Base-by-base conservation (phyloP, 2,329 filamentous ascomycete species). In the Gnomoniopsis sp. region DNA sequence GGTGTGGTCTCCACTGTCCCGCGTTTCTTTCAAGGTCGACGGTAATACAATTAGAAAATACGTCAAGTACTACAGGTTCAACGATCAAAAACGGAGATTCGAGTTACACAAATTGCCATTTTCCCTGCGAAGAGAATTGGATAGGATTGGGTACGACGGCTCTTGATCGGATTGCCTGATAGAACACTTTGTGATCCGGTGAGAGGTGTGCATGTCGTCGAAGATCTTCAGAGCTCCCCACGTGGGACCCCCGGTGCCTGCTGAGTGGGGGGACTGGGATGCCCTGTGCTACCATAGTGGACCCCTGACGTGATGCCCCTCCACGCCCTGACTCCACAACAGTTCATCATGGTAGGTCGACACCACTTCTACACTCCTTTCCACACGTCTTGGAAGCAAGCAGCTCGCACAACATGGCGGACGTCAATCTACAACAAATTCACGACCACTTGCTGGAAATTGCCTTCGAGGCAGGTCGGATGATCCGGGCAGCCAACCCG, bases 401-500 rank as follows among this genome's bases (percentile, higher is more conserved):
- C 17, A 44, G 63, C 62, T 61, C 12, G 26, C 15, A n/a, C 19
- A 60, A 70, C 36, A 87, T 86, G 84, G 73, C 79, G 15, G 75
- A 79, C 55, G 72, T 87, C 64, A 78, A 88, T 67, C 75, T 88
- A 53, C 77, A 86, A 67, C 79, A 82, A 53, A 78, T 89, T 62
- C 85, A 84, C 65, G 83, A 88, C 71, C 80, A 80, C 53, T 75
- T 89, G 63, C 72, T 88, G 65, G 69, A 74, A 53, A 74, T 88
- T 58, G 86, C 86, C 68, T 79, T 82, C 62, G 81, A 83, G 71
- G 86, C 86, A n/a, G 86, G 86, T 64, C 71, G 74, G 58, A 87
- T 86, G 82, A 88, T 88, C 64, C 71, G 85, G 53, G 75, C 76
- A 1, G 85, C 86, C 36, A 85, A 86, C 63, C 84, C 85, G 0